Conservation (phyloP, 2,329 filamentous ascomycete genomes). For the Microcyclosporella mali region DNA sequence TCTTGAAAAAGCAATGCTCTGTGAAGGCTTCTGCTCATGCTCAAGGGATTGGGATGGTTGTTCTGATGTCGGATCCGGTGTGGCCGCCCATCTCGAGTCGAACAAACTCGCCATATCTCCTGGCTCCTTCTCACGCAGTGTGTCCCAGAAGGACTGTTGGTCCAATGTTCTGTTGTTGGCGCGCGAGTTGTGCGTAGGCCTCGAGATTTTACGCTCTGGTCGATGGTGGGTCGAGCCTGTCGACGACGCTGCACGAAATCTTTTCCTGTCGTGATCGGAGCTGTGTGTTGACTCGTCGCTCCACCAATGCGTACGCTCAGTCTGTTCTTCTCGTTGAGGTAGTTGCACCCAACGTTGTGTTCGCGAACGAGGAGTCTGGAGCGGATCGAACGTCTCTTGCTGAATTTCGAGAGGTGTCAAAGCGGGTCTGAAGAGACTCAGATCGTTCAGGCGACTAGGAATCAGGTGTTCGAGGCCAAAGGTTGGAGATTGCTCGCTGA, state of each 20-base stretch:
- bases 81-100: constrained; percentile 28
- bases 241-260: constrained; percentile 11
- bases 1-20: constrained; percentile 21
- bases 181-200: constrained; percentile 35
- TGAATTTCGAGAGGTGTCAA: constrained; percentile 12
- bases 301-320: constrained; percentile 61
- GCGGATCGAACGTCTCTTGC: constrained; percentile 17
- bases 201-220: neutral
- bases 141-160: constrained; percentile 46
- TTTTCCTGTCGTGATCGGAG: constrained; percentile 40
- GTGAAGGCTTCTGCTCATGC: constrained; percentile 7
- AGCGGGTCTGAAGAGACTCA: constrained; percentile 14
- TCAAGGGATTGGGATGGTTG: neutral
- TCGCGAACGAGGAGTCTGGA: constrained; percentile 26
- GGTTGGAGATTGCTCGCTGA: constrained; percentile 25
- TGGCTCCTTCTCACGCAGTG: constrained; percentile 35
- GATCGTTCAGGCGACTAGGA: constrained; percentile 25
- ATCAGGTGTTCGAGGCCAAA: constrained; percentile 33
- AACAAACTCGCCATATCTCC: constrained; percentile 31
- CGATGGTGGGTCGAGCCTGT: constrained; percentile 6
- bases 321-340: constrained; percentile 21
- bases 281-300: constrained; percentile 70
- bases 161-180: constrained; percentile 44
- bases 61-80: constrained; percentile 15
- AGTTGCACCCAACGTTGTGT: constrained; percentile 30